Evolutionary conservation across 208 protist species (phyloP), one percentile per base, ranked within the genome.

Genomic region (Ichthyophonus hoferi): DNA sequence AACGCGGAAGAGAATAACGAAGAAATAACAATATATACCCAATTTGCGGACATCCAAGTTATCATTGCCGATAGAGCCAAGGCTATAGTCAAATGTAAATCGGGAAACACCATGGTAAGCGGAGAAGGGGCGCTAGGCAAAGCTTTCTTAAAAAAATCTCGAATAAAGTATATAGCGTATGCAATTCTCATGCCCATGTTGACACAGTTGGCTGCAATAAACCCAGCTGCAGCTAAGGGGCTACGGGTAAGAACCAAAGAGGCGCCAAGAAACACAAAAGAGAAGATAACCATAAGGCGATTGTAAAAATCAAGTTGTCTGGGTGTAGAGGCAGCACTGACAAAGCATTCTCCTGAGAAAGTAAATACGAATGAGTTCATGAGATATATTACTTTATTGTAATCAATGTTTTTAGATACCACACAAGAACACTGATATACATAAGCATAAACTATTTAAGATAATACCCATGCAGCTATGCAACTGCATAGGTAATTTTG

Each of bases 221-320:
- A 87, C 7, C 83, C 83, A 38, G 43, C 83, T 40, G 42, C 43
- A 17, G 24, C 42, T 17, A 87, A 35, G 3, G n/a, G 40, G 7
- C 24, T 40, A 31, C 83, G 83, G 43, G 83, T 87, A 14, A 87
- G 58, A 78, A 33, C 37, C 12, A 79, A 40, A 7, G 83, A 87
- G 35, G 83, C 31, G 0, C n/a, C 83, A 7, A 87, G 40, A 42
- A 79, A 87, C 0, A 87, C 83, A 35, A 78, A 34, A 12, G 83
- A 87, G 58, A 87, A 87, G 17, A 33, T 42, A 35, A 87, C 42
- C 83, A 87, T 87, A 14, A 87, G n/a, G n/a, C 42, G 83, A 40
- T 87, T 87, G 43, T 79, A 87, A 7, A 17, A 31, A 34, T 43
- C 35, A 17, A 85, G 3, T 67, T 67, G 14, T 7, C 50, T 67